These are phyloP conservation scores for Hura crepitans DNA, from an alignment of 441 rosid genomes.

Conservation along the genomic window DNA sequence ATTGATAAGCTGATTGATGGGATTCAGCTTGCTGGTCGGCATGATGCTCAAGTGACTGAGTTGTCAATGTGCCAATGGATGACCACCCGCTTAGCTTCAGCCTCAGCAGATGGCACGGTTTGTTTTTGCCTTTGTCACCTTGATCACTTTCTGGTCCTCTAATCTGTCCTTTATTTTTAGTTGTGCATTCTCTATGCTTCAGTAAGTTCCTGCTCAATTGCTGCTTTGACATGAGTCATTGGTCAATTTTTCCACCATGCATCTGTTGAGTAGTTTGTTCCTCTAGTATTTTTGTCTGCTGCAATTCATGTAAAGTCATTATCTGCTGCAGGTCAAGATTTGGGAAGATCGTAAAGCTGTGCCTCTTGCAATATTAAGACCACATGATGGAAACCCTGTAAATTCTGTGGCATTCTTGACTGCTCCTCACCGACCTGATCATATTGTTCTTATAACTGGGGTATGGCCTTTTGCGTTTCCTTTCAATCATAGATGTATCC, in stretches of 20 bases:
- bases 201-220: slow-evolving; percentile 3
- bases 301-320: slow-evolving; percentile 11
- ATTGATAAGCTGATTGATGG: slow-evolving; percentile 33
- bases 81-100: slow-evolving; percentile 63
- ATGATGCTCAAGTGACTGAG: slow-evolving; percentile 74
- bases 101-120: slow-evolving; percentile 82
- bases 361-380: slow-evolving; percentile 69
- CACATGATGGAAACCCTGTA: slow-evolving; percentile 83
- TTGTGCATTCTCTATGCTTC: not conserved
- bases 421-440: slow-evolving; percentile 76
- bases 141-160: slow-evolving; percentile 9
- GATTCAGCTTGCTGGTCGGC: slow-evolving; percentile 70
- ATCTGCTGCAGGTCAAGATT: slow-evolving; percentile 75
- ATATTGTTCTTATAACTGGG: slow-evolving; percentile 77
- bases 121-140: slow-evolving; percentile 28
- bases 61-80: slow-evolving; percentile 62
- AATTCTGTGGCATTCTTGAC: slow-evolving; percentile 68
- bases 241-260: not conserved
- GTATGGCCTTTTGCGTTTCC: slow-evolving; percentile 34
- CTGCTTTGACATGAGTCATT: not conserved
- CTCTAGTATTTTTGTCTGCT: not conserved
- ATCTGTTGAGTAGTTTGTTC: not conserved
- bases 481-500: slow-evolving; percentile 9
- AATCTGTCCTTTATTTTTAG: slow-evolving; percentile 2
- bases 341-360: slow-evolving; percentile 79